Percentiles rank a stretch among this genome's conserved stretches.
phyloP scores from a whole-genome alignment of 1,284 basidiomycete genomes.

The Malassezia caprae region DNA sequence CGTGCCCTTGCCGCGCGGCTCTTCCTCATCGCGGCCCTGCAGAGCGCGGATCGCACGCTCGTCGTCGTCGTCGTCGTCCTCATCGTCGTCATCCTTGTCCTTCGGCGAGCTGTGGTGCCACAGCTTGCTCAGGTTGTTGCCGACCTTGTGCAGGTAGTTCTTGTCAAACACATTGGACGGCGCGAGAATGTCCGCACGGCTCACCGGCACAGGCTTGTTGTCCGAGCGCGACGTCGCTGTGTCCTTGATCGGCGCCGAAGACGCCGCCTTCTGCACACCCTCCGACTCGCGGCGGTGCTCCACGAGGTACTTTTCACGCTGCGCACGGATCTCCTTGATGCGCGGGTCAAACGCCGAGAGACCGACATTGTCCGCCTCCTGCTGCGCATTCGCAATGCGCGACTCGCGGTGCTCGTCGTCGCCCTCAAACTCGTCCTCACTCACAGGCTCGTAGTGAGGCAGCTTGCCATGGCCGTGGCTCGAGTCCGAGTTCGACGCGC shows the following conservation, averaged over 20 bases:
- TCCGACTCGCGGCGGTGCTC: slow-evolving; percentile 39
- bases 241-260: slow-evolving; percentile 11
- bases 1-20: slow-evolving; percentile 57
- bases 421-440: slow-evolving; percentile 47
- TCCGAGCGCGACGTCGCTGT: slow-evolving; percentile 15
- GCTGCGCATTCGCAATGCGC: slow-evolving; percentile 31
- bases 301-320: slow-evolving; percentile 42
- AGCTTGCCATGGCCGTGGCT: slow-evolving; percentile 6
- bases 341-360: slow-evolving; percentile 39
- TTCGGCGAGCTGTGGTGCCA: slow-evolving; percentile 33
- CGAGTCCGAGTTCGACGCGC: slow-evolving; percentile 30
- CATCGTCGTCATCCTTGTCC: slow-evolving; percentile 41
- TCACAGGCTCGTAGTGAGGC: slow-evolving; percentile 43
- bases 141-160: slow-evolving; percentile 44
- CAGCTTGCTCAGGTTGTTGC: slow-evolving; percentile 38
- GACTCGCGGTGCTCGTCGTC: slow-evolving; percentile 20
- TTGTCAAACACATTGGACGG: slow-evolving; percentile 40
- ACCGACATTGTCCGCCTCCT: slow-evolving; percentile 40
- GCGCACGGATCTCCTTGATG: slow-evolving; percentile 36
- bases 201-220: slow-evolving; percentile 16
- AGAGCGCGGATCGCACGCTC: slow-evolving; percentile 37
- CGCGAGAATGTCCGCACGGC: slow-evolving; percentile 40
- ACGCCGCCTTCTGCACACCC: slow-evolving; percentile 23
- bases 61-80: slow-evolving; percentile 49
- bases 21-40: slow-evolving; percentile 42